Evolutionary conservation across 495 filamentous ascomycete species (phyloP), one percentile per base, ranked within the genome.

Genomic region (Talaromyces thailandensis): DNA sequence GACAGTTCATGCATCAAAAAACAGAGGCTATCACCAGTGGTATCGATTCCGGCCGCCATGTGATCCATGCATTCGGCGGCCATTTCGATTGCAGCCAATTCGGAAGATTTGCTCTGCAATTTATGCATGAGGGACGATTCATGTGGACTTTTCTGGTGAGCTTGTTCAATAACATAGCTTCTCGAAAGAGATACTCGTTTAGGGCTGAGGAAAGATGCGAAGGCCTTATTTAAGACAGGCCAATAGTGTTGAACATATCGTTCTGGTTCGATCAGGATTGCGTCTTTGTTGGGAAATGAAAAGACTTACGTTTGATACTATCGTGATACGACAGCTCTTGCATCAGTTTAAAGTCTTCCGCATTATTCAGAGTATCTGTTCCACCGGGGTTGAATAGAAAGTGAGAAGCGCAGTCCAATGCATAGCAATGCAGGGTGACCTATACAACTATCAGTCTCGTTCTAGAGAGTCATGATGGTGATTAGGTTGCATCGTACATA

Each of bases 1-100:
- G 86, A 89, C 1, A 89, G 73, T 67, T 87, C 80, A 79, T 83
- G 86, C 82, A 89, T 84, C 6, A 88, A 71, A 62, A 88, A 86
- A 62, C 83, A 86, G 0, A 88, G 71, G 0, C 78, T 82, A 66
- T 88, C 85, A 31, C 85, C 85, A 0, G 85, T 88, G 2, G 86
- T 88, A 64, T 88, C 86, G 62, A 88, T 87, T 1, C 86, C 86
- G 0, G 86, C 86, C 0, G 79, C 83, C 73, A 73, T 72, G 57
- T 79, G 75, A 40, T 79, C 76, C 63, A 73, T 79, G 67, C 75
- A 79, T 71, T 82, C 79, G 14, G 78, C 76, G 0, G 76, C 77
- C 1, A 73, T 65, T 60, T 75, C 68, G 14, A 70, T 66, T 11
- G 60, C 52, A 0, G 65, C 58, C 3, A 76, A 66, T 1, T 59